A percentile compares a stretch with the other conserved stretches of the same genome.
Evolutionary conservation across 2,329 filamentous ascomycete genomes (phyloP).

Genomic region (Stagonosporopsis tanaceti): DNA sequence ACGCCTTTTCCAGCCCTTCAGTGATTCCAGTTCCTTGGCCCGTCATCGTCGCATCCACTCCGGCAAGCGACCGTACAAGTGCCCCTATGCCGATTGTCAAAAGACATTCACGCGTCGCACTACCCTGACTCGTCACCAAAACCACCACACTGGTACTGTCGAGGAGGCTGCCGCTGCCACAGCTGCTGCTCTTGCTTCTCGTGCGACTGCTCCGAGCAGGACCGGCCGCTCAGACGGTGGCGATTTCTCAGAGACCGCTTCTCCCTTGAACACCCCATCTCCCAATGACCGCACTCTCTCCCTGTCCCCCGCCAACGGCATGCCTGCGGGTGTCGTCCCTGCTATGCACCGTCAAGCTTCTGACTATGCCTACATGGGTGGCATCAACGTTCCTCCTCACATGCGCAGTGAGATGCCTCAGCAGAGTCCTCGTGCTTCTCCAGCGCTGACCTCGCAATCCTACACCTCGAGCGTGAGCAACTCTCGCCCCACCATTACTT

Average conservation of each 20-base stretch:
- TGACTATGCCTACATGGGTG: conserved; percentile 80
- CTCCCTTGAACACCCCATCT: conserved; percentile 81
- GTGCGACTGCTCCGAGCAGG: conserved; percentile 55
- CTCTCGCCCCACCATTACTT: conserved; percentile 72
- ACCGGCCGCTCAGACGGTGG: conserved; percentile 74
- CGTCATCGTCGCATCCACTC: conserved; percentile 94
- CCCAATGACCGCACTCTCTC: conserved; percentile 81
- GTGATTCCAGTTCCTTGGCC: conserved; percentile 92
- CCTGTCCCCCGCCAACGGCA: conserved; percentile 79
- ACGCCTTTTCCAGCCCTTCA: conserved; percentile 75
- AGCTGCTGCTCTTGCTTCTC: conserved; percentile 78
- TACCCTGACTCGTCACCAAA: conserved; percentile 93
- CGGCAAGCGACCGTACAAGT: conserved; percentile 95
- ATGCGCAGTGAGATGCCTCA: conserved; percentile 78
- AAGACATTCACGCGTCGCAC: conserved; percentile 98
- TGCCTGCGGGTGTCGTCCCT: conserved; percentile 68
- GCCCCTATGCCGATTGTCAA: conserved; percentile 95
- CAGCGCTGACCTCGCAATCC: conserved; percentile 70
- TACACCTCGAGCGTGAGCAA: conserved; percentile 63
- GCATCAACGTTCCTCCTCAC: conserved; percentile 81
- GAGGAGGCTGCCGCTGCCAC: conserved; percentile 92
- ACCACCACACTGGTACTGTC: conserved; percentile 92
- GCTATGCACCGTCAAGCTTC: conserved; percentile 72
- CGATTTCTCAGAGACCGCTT: conserved; percentile 74
- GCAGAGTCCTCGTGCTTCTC: conserved; percentile 71